These are phyloP conservation scores for Caryopteris hybrid DNA, from an alignment of 305 asterid genomes.

Conservation along the genomic window DNA sequence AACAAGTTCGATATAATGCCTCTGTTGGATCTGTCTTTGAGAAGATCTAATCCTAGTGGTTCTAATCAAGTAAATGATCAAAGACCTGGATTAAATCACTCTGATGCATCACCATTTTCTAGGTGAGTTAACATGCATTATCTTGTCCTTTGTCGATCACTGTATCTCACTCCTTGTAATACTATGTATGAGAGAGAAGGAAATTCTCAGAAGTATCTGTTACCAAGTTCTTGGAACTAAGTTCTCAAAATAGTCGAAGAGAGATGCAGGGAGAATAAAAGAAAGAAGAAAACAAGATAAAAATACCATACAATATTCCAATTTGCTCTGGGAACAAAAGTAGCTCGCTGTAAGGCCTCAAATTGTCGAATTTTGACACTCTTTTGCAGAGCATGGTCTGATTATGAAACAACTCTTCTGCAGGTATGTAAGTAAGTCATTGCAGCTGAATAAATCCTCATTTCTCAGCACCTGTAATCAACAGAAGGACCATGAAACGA, in stretches of 20 bases:
- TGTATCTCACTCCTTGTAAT: not conserved
- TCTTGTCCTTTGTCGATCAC: not conserved
- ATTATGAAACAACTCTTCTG: constrained; percentile 19
- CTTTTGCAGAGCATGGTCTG: not conserved
- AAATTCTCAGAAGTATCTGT: not conserved
- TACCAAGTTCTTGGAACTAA: no score
- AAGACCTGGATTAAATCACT: constrained; percentile 56
- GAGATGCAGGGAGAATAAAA: not conserved
- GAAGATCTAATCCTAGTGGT: constrained; percentile 46
- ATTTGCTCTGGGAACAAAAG: no score
- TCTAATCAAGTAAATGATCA: constrained; percentile 51
- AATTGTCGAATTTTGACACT: not conserved
- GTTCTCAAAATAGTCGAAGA: not conserved
- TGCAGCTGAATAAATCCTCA: constrained; percentile 29
- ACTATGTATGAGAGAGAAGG: not conserved
- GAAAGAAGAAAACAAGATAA: not conserved
- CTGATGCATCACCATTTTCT: constrained; percentile 94
- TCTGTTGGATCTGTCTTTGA: constrained; percentile 68
- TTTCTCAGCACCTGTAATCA: constrained; percentile 41
- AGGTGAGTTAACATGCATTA: constrained; percentile 47
- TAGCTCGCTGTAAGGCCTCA: not conserved
- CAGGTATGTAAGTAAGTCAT: constrained; percentile 67
- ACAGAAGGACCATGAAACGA: constrained; percentile 36
- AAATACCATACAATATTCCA: no score
- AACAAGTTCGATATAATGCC: constrained; percentile 53